Base-by-base conservation (phyloP, 1,284 basidiomycete species). In the Irpex sp. region DNA sequence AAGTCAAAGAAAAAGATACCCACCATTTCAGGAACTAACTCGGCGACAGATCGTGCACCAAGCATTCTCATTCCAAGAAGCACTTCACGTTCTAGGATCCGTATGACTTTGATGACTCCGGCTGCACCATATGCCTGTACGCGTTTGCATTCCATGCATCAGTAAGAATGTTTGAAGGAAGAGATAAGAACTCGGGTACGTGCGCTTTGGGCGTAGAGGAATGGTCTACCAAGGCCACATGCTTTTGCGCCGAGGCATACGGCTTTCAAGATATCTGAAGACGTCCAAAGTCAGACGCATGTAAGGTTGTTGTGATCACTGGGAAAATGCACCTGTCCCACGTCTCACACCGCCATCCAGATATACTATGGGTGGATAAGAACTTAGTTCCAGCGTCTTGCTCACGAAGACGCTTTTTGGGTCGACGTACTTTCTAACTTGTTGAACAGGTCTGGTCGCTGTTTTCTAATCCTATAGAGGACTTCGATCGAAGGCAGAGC, bases 121-220 rank as follows among this genome's bases (percentile, higher is more conserved):
- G 85, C 83, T 67, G 89, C 85, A 1, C 94, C 95, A 63, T 94
- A 96, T 4, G 93, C 93, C 84, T 92, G 4, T 11, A 4, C 4
- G 15, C 15, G 44, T 3, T 49, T 44, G 56, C 57, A 54, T 9
- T 21, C 36, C 49, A 55, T 59, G 40, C 34, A 36, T 17, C 31
- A 17, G 37, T n/a, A n/a, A 47, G 17, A 44, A 51, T 60, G 37
- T 4, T 36, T 38, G 34, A 37, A 61, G 47, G 15, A 17, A 65
- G 63, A 8, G 8, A 19, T 58, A 36, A 44, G 19, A 59, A 19
- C 21, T 34, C 26, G 19, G 52, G 7, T 4, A 70, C 85, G 70
- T 74, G 91, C 90, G 70, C 91, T 92, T 77, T 96, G 93, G 1
- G 93, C 93, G 71, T 92, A 96, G n/a, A 97, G 80, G 81, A 97